Base-by-base conservation (phyloP, 164 flowering plant species). In the Platanus orientalis region DNA sequence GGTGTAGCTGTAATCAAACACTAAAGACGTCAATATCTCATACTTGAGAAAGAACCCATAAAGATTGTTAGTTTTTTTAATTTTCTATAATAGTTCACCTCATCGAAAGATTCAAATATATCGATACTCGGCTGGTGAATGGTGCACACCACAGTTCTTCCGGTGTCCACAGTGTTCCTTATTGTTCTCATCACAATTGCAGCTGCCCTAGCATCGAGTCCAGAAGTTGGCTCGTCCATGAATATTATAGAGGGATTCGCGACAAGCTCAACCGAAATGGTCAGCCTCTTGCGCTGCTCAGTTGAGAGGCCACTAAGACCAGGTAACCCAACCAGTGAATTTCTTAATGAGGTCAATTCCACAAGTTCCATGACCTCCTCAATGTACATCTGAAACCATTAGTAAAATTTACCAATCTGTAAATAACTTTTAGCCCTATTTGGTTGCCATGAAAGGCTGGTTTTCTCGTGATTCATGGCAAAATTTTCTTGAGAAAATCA, bases 191-290 rank as follows among this genome's bases (percentile, higher is more conserved):
- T 84, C 54, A 84, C 88, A 65, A 84, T 80, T 2, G 88, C 88
- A 11, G 88, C 88, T 52, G 88, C 88, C 70, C 89, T 72, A 5
- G 89, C 89, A 76, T 84, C 89, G 0, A 84, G 75, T 20, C 89
- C 89, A 25, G 89, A 82, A 14, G 89, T 84, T 60, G 89, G 89
- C 62, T 84, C 89, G 62, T 84, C 89, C 84, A 84, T 80, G 74
- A 84, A 84, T 48, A 84, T 82, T 26, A 84, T 80, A 13, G 89
- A 84, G 0, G 89, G 86, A 57, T 84, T 84, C 0, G 88, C 86
- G 53, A 84, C 85, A 1, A 81, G 79, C 74, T 84, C 88, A 24
- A 84, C 88, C 13, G 88, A 83, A 30, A 81, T 84, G 7, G 88
- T 84, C 10, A 84, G 65, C 69, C 88, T 78, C 59, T 84, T 84